phyloP scores from a whole-genome alignment of 2,329 filamentous ascomycete genomes.

The Aspergillus japonicus region DNA sequence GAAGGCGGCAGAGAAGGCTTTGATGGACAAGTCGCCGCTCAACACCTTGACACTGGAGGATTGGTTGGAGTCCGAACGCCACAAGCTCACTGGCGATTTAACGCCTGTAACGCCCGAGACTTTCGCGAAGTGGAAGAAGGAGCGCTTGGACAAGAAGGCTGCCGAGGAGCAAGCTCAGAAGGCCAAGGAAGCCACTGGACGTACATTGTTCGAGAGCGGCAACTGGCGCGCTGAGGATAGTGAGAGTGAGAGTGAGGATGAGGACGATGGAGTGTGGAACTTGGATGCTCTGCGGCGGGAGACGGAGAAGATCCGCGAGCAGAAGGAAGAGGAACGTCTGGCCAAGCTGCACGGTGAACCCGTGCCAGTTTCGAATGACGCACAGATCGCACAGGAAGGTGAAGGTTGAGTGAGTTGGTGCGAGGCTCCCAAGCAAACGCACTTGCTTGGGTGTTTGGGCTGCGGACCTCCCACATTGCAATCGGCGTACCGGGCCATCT shows the following conservation, averaged over 20 bases:
- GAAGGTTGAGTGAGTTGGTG: constrained; percentile 26
- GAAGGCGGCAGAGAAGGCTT: constrained; percentile 87
- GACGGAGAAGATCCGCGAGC: constrained; percentile 72
- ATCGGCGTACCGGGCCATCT: constrained; percentile 18
- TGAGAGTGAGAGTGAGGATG: constrained; percentile 60
- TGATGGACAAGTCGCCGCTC: constrained; percentile 92
- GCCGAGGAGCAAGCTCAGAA: constrained; percentile 87
- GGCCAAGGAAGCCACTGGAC: constrained; percentile 92
- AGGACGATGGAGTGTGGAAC: constrained; percentile 62
- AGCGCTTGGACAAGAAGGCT: constrained; percentile 89
- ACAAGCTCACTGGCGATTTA: constrained; percentile 86
- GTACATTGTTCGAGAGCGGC: constrained; percentile 93
- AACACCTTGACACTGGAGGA: constrained; percentile 95
- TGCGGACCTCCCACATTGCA: constrained; percentile 25
- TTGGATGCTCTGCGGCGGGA: constrained; percentile 78
- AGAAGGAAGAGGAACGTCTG: constrained; percentile 74
- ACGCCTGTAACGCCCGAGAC: constrained; percentile 91
- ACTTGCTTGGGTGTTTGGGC: constrained; percentile 29
- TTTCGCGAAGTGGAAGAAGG: constrained; percentile 97
- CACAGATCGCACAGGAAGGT: constrained; percentile 23
- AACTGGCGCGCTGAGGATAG: constrained; percentile 74
- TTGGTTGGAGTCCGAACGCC: constrained; percentile 92
- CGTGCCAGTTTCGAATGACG: constrained; percentile 22
- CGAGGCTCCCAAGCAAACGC: constrained; percentile 20
- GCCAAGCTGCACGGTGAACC: constrained; percentile 34